Percentiles rank a stretch among this genome's conserved stretches.
These are phyloP conservation scores for Gracilaria caudata DNA, from an alignment of 23 red algal genomes.

Conservation along the genomic window DNA sequence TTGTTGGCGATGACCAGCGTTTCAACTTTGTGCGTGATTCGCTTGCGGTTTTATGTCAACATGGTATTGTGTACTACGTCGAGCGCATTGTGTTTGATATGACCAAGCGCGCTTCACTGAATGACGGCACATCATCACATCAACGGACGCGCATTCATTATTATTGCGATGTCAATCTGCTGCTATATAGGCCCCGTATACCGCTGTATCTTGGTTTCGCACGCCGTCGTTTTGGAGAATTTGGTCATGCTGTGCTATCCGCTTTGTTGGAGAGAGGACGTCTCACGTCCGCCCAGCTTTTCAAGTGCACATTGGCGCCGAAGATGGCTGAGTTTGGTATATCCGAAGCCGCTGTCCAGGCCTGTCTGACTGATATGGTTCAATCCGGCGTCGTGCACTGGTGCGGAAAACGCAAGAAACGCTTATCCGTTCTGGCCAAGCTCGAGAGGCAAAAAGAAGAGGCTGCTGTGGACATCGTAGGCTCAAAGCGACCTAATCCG, in stretches of 20 bases:
- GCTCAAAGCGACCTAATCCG: slow-evolving; percentile 35
- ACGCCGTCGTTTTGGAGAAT: slow-evolving; percentile 32
- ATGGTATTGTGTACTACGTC: slow-evolving; percentile 31
- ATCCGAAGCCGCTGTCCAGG: slow-evolving; percentile 21
- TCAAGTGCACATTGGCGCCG: slow-evolving; percentile 1
- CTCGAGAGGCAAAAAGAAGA: not conserved
- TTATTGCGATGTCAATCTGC: slow-evolving; percentile 12
- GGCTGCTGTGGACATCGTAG: not conserved
- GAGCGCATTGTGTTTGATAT: not conserved
- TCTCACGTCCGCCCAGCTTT: slow-evolving; percentile 48
- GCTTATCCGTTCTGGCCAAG: not conserved
- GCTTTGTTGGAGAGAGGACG: slow-evolving; percentile 55
- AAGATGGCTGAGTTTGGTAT: slow-evolving; percentile 30
- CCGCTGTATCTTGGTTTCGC: slow-evolving; percentile 63
- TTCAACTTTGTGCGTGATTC: slow-evolving; percentile 23
- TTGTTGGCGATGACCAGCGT: not conserved
- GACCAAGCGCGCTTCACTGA: not conserved
- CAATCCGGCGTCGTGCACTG: slow-evolving; percentile 47
- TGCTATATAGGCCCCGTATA: slow-evolving; percentile 35
- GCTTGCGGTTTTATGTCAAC: slow-evolving; percentile 50
- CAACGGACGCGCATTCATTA: slow-evolving; percentile 14
- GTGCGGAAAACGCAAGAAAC: slow-evolving; percentile 27
- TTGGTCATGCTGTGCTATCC: slow-evolving; percentile 32
- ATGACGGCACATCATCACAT: not conserved
- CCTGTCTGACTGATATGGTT: slow-evolving; percentile 58